Evolutionary conservation across 441 rosid species (phyloP).

Genomic region (Kokia cookei): DNA sequence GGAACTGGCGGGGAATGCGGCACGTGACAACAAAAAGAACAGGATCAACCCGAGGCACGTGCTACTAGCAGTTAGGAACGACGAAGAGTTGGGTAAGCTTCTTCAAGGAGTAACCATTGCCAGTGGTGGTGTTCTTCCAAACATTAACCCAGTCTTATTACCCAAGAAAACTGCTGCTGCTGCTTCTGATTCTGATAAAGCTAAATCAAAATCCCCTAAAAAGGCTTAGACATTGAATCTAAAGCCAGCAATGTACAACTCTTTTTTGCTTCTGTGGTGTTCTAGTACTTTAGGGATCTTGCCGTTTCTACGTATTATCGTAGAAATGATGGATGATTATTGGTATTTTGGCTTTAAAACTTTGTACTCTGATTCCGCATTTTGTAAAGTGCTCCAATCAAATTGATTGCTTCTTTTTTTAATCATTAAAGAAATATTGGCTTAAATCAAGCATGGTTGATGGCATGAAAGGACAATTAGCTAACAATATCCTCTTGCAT

Average conservation of each 20-base stretch:
- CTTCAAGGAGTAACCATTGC: slow-evolving; percentile 54
- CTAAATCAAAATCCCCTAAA: slow-evolving; percentile 34
- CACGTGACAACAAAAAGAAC: slow-evolving; percentile 54
- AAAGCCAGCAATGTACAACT: no score
- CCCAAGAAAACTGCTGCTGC: slow-evolving; percentile 31
- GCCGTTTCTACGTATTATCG: no score
- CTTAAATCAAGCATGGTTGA: neutral
- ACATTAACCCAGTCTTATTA: slow-evolving; percentile 42
- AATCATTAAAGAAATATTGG: neutral
- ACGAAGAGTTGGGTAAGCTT: slow-evolving; percentile 51
- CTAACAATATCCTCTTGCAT: no score
- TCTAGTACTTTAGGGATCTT: neutral
- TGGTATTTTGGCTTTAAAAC: neutral
- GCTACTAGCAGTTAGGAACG: slow-evolving; percentile 45
- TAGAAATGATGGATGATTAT: neutral
- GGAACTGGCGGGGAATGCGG: slow-evolving; percentile 59
- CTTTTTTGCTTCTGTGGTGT: neutral
- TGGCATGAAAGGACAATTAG: no score
- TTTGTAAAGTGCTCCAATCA: neutral
- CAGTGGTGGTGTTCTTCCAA: slow-evolving; percentile 51
- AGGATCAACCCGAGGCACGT: slow-evolving; percentile 55
- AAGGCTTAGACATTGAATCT: neutral
- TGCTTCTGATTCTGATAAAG: slow-evolving; percentile 20
- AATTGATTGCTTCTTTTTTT: neutral
- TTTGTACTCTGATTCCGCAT: neutral